A percentile compares a stretch with the other conserved stretches of the same genome.
phyloP scores from a whole-genome alignment of 1,284 basidiomycete genomes.

The Austroboletus novae-zelandiae region DNA sequence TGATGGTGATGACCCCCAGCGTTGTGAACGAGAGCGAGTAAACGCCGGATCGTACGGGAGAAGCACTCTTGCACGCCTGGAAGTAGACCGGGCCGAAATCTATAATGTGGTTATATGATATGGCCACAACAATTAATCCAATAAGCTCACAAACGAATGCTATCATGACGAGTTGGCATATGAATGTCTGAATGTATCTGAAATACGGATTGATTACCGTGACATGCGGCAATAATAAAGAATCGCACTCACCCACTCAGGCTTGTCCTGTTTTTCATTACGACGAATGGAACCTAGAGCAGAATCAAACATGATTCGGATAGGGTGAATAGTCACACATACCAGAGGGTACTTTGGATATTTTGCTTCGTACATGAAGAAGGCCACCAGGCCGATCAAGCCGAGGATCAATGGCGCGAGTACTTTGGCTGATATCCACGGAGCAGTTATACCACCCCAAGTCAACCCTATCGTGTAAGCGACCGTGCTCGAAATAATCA shows the following conservation, averaged over 20 bases:
- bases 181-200: slow-evolving; percentile 14
- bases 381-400: slow-evolving; percentile 6
- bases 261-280: slow-evolving; percentile 17
- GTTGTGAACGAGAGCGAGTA: slow-evolving; percentile 4
- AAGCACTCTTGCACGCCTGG: slow-evolving; percentile 12
- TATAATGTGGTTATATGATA: background rate
- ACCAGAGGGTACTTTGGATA: slow-evolving; percentile 14
- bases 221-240: background rate
- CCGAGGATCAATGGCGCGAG: slow-evolving; percentile 13
- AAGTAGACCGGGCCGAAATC: slow-evolving; percentile 13
- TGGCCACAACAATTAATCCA: background rate
- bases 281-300: slow-evolving; percentile 9
- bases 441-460: slow-evolving; percentile 3
- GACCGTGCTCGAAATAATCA: slow-evolving; percentile 5
- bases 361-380: slow-evolving; percentile 12
- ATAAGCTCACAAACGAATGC: slow-evolving; percentile 6
- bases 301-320: background rate
- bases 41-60: slow-evolving; percentile 8
- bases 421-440: slow-evolving; percentile 13
- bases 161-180: background rate
- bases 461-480: slow-evolving; percentile 4
- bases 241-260: slow-evolving; percentile 11
- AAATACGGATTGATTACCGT: background rate
- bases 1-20: background rate
- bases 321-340: background rate